Evolutionary conservation across 2,329 filamentous ascomycete genomes (phyloP).

Genomic region (Microdochium trichocladiopsis): DNA sequence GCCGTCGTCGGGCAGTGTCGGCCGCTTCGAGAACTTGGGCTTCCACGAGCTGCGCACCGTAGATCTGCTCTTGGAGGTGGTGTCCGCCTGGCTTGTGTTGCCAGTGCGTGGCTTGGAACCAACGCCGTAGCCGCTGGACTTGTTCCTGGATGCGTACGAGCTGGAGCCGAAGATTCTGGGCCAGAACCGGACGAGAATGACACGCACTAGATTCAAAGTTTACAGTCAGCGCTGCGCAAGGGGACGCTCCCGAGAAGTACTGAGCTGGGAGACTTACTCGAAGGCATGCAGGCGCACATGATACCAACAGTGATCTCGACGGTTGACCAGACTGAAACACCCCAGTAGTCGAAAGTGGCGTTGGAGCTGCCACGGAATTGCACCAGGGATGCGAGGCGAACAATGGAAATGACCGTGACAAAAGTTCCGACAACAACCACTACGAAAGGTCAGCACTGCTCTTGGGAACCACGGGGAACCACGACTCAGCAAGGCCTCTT

Average conservation of each 20-base stretch:
- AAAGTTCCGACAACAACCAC: slow-evolving; percentile 39
- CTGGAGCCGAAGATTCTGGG: slow-evolving; percentile 3
- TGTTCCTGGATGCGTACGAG: background rate
- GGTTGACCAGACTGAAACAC: slow-evolving; percentile 22
- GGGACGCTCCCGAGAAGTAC: background rate
- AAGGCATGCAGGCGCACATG: slow-evolving; percentile 25
- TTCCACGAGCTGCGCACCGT: background rate
- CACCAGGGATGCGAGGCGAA: slow-evolving; percentile 22
- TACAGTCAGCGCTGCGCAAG: too few species aligned
- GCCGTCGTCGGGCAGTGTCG: background rate
- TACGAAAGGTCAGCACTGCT: background rate
- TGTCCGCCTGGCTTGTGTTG: background rate
- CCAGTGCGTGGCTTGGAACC: background rate
- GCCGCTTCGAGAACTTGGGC: background rate
- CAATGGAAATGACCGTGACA: slow-evolving; percentile 23
- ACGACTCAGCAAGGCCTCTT: background rate
- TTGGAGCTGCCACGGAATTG: slow-evolving; percentile 19
- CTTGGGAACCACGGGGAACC: too few species aligned
- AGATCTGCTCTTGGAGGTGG: background rate
- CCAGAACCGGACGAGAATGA: slow-evolving; percentile 4
- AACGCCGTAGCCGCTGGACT: background rate
- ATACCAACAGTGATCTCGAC: slow-evolving; percentile 26
- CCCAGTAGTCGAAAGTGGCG: slow-evolving; percentile 20
- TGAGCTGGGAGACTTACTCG: background rate
- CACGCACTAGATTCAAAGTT: slow-evolving; percentile 1